Percentiles rank a stretch among this genome's conserved stretches.
Evolutionary conservation across 352 stramenopile species (phyloP).

Genomic region (Pythium guiyangense): DNA sequence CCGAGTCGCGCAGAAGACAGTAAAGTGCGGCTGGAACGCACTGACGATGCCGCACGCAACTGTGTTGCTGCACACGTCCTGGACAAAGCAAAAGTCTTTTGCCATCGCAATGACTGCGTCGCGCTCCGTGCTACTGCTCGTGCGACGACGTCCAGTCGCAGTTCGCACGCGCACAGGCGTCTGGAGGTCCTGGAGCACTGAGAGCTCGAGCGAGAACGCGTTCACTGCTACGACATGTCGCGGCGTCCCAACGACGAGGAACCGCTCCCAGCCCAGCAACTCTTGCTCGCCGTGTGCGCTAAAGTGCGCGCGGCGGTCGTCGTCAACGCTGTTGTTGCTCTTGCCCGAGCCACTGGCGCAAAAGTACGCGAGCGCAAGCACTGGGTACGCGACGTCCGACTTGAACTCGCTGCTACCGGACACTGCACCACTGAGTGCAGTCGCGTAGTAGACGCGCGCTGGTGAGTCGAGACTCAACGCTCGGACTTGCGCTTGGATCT

Average conservation of each 20-base stretch:
- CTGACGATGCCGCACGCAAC: constrained; percentile 49
- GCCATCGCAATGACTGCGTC: constrained; percentile 34
- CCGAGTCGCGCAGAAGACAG: constrained; percentile 14
- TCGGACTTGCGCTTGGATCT: constrained; percentile 25
- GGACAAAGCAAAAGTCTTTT: constrained; percentile 52
- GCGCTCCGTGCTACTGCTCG: background rate
- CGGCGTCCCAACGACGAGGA: constrained; percentile 42
- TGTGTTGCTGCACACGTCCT: constrained; percentile 11
- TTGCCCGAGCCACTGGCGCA: constrained; percentile 17
- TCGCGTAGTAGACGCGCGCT: constrained; percentile 16
- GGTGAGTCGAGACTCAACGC: constrained; percentile 8
- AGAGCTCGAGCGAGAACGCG: constrained; percentile 63
- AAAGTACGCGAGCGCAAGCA: constrained; percentile 47
- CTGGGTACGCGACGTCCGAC: constrained; percentile 36
- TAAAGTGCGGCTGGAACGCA: constrained; percentile 70
- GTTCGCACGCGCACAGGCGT: background rate
- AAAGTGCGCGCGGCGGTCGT: constrained; percentile 19
- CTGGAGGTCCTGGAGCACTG: constrained; percentile 55
- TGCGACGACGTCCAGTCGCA: background rate
- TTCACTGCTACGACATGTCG: constrained; percentile 54
- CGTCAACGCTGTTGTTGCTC: background rate
- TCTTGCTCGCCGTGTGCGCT: constrained; percentile 45
- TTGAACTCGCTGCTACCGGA: constrained; percentile 10
- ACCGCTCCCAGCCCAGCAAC: constrained; percentile 48
- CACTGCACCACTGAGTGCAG: background rate